phyloP scores from a whole-genome alignment of 2,329 filamentous ascomycete species.

The Simplicillium sp. region DNA sequence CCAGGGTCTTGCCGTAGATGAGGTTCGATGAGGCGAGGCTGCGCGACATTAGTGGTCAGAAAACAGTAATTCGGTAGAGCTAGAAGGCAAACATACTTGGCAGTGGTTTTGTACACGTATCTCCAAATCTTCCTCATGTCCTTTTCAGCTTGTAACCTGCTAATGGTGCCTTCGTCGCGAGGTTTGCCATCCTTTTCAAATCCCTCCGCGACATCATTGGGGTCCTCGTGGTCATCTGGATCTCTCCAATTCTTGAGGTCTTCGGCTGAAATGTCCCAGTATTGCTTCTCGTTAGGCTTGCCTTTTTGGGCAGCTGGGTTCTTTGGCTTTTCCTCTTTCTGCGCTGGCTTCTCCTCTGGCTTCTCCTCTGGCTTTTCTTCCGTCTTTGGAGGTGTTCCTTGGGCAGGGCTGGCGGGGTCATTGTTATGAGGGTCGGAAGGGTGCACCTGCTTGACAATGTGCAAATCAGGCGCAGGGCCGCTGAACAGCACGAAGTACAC shows the following conservation, averaged over 20 bases:
- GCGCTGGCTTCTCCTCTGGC: too few relatives aligned
- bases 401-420: too few relatives aligned
- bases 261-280: constrained; percentile 24
- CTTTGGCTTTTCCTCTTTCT: too few relatives aligned
- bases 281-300: neutral
- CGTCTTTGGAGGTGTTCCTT: constrained; percentile 6
- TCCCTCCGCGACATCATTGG: constrained; percentile 23
- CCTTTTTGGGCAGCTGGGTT: too few relatives aligned
- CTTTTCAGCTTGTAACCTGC: constrained; percentile 27
- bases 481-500: constrained; percentile 34
- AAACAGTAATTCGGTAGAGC: neutral
- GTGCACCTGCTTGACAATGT: constrained; percentile 1
- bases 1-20: constrained; percentile 48
- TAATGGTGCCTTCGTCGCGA: constrained; percentile 20
- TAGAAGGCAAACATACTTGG: constrained; percentile 23
- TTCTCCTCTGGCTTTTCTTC: neutral
- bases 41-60: constrained; percentile 2
- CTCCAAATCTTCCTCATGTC: constrained; percentile 32
- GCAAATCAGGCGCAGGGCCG: constrained; percentile 20
- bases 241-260: constrained; percentile 26
- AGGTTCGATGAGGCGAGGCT: constrained; percentile 37
- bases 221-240: constrained; percentile 22
- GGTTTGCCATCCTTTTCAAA: constrained; percentile 25
- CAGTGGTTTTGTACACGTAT: constrained; percentile 28
- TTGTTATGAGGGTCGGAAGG: too few relatives aligned